Base-by-base conservation (phyloP, 2,329 filamentous ascomycete genomes). In the Penicillium sp. region DNA sequence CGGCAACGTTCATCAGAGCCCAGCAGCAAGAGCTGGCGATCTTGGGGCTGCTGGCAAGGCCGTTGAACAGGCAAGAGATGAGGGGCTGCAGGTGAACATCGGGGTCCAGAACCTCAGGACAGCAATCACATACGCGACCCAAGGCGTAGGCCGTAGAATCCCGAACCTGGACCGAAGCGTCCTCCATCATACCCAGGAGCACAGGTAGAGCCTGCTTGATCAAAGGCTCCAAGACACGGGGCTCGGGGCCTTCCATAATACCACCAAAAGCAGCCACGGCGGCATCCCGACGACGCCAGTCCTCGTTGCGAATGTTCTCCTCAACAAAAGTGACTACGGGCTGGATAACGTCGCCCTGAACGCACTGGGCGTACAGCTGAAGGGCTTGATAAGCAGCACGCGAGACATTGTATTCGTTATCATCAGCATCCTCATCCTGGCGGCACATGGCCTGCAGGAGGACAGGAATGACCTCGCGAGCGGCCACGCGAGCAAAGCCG, bases 1-100 rank as follows among this genome's bases (percentile, higher is more conserved):
- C 95, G 11, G 95, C 94, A 73, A 99, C 82, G 79, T 98, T 99
- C 91, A 99, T 98, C 67, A 99, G 81, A 35, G 95, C 93, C 95
- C 96, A 97, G 82, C 95, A 99, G 87, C 95, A 98, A 34, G 95
- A 99, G 57, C 92, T 88, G 35, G 94, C 95, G 88, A 99, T 99
- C 86, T 96, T 97, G 61, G 92, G 90, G 75, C 90, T 95, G 80
- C 90, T 94, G 60, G 91, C 87, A 60, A 99, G 84, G 53, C 94
- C 95, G 68, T 88, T 87, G 82, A 99, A 99, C 10, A 99, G 86
- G 42, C 93, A 90, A 58, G 88, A 86, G 71, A 99, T 94, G 63
- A 99, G 83, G 20, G 90, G 87, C 64, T 92, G 90, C 5, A 99
- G 85, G 74, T 97, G 92, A 64, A 88, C 83, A 67, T 85, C 82